These are phyloP conservation scores for Eucalyptus sp. DNA, from an alignment of 345 rosid genomes.

Conservation along the genomic window DNA sequence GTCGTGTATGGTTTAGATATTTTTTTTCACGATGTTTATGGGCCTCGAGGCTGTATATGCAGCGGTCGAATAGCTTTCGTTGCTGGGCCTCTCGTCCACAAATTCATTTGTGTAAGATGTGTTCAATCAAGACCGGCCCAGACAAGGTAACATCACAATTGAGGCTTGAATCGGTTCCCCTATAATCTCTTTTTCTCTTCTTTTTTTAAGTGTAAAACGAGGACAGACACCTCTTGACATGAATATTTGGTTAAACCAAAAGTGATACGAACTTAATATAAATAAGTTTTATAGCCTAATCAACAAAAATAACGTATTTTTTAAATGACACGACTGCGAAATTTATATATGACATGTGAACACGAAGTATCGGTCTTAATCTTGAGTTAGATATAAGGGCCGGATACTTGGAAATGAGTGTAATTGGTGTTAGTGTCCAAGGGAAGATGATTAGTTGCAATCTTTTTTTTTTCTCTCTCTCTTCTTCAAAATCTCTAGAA, in stretches of 20 bases:
- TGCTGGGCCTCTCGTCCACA: background rate
- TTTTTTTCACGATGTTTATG: background rate
- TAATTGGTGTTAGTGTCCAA: rapidly evolving
- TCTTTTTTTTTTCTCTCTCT: rapidly evolving
- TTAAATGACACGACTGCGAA: no score
- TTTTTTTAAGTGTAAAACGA: background rate
- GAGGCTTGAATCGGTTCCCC: background rate
- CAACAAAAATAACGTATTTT: no score
- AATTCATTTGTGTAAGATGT: background rate
- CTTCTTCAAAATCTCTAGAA: background rate
- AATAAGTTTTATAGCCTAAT: no score
- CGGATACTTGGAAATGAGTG: background rate
- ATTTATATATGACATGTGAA: no score
- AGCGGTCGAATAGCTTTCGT: background rate
- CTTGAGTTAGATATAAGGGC: no score
- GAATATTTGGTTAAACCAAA: background rate
- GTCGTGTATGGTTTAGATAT: background rate
- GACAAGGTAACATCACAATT: background rate
- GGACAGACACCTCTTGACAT: background rate
- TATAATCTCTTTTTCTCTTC: rapidly evolving
- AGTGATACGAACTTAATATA: no score
- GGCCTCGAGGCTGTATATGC: background rate
- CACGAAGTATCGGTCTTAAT: no score
- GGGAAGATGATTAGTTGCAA: background rate
- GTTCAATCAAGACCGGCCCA: background rate